Evolutionary conservation across 108 stramenopile species (phyloP), one percentile per base, ranked within the genome.

Genomic region (Pseudonitzschia multistriata): DNA sequence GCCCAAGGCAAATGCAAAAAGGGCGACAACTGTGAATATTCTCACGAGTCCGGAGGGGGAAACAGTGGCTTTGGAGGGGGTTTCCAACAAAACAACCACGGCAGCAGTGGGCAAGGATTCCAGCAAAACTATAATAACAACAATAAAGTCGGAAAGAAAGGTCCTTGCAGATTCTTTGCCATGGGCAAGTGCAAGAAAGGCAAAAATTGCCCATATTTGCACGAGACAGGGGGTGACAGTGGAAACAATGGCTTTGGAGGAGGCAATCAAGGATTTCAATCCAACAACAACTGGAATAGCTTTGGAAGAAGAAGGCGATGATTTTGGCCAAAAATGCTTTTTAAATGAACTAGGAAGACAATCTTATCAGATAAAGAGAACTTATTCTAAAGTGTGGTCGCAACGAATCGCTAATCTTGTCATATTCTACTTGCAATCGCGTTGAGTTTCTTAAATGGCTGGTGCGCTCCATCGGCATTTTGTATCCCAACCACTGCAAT

Each of bases 401-500:
- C 3, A 45, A 45, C 7, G 42, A 45, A 8, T 45, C 8, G 49
- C n/a, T 21, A 49, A 49, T 52, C 29, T 13, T 53, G 57, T 59
- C 35, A 59, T 29, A 17, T 19, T 34, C 21, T 48, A 3, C 25
- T 13, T n/a, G 50, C 67, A 7, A 68, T 60, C 3, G 67, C 42
- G 54, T 49, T 79, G 49, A 97, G 69, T 75, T 93, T 82, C 62
- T 96, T 96, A 48, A 88, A 91, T 29, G 86, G 82, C 53, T 96
- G 92, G 59, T 95, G 60, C n/a, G 95, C 97, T 27, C 97, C 97
- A 36, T 96, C 95, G 8, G 91, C 85, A 70, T 84, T 93, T 77
- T 97, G 93, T 3, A 98, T 79, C 3, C 94, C 97, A 4, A 98
- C 87, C 13, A 89, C 93, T 19, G 90, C 82, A 19, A 96, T 81